These are phyloP conservation scores for Fusarium guadeloupense DNA, from an alignment of 2,329 filamentous ascomycete species.

Conservation along the genomic window DNA sequence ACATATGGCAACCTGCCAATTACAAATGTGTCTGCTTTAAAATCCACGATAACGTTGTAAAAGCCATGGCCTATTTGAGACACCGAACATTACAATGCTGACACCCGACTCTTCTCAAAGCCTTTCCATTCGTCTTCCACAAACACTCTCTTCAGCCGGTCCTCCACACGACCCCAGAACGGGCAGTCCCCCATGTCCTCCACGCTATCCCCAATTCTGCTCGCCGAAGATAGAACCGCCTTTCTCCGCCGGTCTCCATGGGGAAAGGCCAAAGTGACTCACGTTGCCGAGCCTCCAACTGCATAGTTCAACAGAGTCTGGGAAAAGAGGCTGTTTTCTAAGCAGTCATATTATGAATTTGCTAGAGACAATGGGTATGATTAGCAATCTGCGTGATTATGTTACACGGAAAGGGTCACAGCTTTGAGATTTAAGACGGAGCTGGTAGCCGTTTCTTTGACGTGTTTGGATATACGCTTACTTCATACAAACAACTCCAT, in stretches of 20 bases:
- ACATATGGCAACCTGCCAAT: not conserved
- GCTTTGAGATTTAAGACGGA: constrained; percentile 24
- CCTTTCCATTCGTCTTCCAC: not conserved
- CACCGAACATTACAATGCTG: not conserved
- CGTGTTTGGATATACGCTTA: constrained; percentile 2
- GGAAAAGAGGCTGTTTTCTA: not conserved
- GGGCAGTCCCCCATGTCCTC: not conserved
- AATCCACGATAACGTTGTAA: not conserved
- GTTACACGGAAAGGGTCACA: constrained; percentile 8
- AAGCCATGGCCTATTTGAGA: not conserved
- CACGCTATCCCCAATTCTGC: constrained; percentile 34
- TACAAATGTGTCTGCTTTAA: not conserved
- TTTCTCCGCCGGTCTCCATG: constrained; percentile 12
- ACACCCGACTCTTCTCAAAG: not conserved
- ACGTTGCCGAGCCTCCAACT: constrained; percentile 2
- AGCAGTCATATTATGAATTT: constrained; percentile 3
- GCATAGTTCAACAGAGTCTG: not conserved
- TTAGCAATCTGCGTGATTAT: constrained; percentile 12
- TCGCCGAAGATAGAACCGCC: constrained; percentile 25
- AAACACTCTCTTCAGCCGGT: too few species aligned
- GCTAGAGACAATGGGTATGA: constrained; percentile 2
- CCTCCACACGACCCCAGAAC: not conserved
- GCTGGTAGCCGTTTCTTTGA: constrained; percentile 2
- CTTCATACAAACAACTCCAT: not conserved
- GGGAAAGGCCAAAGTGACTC: constrained; percentile 30